A percentile compares a stretch with the other conserved stretches of the same genome.
These are phyloP conservation scores for Coemansia sp. DNA, from an alignment of 192 early-diverging fungal species.

Conservation along the genomic window DNA sequence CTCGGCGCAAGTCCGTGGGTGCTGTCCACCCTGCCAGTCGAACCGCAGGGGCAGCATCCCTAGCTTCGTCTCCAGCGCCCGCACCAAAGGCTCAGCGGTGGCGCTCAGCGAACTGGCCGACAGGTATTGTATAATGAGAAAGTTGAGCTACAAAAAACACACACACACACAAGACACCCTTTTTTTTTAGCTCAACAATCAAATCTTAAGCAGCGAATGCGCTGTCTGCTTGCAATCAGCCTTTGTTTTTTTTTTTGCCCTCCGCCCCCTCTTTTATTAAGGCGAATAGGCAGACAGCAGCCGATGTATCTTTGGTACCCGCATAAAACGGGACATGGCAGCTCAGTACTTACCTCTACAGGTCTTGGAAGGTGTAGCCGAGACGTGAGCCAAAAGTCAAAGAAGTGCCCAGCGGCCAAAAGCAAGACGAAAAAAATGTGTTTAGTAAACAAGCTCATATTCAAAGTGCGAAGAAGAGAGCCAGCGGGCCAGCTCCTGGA, in stretches of 20 bases:
- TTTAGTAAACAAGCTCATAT: not conserved
- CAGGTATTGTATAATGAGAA: slow-evolving; percentile 73
- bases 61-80: slow-evolving; percentile 38
- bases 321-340: not conserved
- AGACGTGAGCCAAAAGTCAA: not conserved
- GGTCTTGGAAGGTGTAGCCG: not conserved
- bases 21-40: slow-evolving; percentile 70
- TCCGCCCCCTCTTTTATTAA: not conserved
- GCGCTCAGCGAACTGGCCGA: slow-evolving; percentile 60
- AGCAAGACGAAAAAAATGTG: not conserved
- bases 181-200: slow-evolving; percentile 3
- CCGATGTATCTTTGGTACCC: not conserved
- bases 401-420: not conserved
- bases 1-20: slow-evolving; percentile 59
- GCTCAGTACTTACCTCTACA: slow-evolving; percentile 23
- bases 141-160: slow-evolving; percentile 61
- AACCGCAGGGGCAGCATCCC: slow-evolving; percentile 66
- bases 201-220: not conserved
- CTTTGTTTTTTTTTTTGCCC: not conserved
- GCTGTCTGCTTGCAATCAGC: not conserved
- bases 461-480: not conserved
- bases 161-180: not conserved
- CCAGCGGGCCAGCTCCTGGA: not conserved
- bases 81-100: slow-evolving; percentile 57
- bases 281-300: not conserved